Evolutionary conservation across 2,329 filamentous ascomycete genomes (phyloP).

Genomic region (Lasiodiplodia hormozganensis): DNA sequence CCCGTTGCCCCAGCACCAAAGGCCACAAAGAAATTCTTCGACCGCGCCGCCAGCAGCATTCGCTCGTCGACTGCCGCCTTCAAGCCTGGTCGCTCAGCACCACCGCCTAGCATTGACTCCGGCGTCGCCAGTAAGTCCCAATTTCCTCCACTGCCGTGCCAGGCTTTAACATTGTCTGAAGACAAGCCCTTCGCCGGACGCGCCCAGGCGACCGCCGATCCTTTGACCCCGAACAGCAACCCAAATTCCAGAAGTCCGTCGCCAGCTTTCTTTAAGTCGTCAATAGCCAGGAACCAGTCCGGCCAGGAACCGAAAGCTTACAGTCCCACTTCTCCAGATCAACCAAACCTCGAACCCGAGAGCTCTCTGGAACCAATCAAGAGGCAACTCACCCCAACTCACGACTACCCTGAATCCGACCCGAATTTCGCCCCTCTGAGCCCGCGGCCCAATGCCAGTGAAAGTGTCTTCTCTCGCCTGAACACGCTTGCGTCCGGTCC

Average conservation of each 20-base stretch:
- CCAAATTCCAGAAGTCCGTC: constrained; percentile 36
- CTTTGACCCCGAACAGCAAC: constrained; percentile 38
- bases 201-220: constrained; percentile 33
- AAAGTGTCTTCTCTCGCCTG: constrained; percentile 65
- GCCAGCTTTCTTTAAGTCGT: constrained; percentile 27
- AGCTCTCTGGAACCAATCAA: constrained; percentile 9
- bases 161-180: constrained; percentile 30
- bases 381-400: constrained; percentile 33
- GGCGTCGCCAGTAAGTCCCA: constrained; percentile 63
- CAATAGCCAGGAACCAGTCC: constrained; percentile 40
- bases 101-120: constrained; percentile 64
- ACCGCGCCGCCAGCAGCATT: constrained; percentile 41
- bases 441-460: constrained; percentile 52
- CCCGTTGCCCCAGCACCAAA: constrained; percentile 22
- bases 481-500: constrained; percentile 71
- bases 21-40: constrained; percentile 37
- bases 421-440: constrained; percentile 57
- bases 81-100: constrained; percentile 54
- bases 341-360: constrained; percentile 18
- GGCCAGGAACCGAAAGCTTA: constrained; percentile 44
- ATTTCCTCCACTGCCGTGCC: background rate
- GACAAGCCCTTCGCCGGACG: constrained; percentile 43
- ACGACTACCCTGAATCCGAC: constrained; percentile 42
- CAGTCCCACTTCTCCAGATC: constrained; percentile 42
- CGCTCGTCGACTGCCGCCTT: constrained; percentile 36